Evolutionary conservation across 805 yeast genomes (phyloP).

Genomic region (Jamesozyma lodderae): DNA sequence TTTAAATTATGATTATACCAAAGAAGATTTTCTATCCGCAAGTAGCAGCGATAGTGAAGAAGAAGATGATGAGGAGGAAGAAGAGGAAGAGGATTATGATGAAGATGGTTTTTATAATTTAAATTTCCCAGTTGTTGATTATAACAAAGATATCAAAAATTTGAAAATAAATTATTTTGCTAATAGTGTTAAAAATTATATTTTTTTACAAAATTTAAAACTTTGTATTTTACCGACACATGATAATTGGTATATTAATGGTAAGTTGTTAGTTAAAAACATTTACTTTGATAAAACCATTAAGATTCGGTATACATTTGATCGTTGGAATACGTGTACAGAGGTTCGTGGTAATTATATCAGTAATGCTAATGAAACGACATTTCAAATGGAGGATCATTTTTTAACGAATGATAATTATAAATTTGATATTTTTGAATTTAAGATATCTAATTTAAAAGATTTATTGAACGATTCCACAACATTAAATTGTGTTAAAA

Average conservation of each 20-base stretch:
- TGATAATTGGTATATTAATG: conserved; percentile 5
- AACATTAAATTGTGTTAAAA: conserved; percentile 4
- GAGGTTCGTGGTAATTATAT: conserved; percentile 23
- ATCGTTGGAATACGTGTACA: conserved; percentile 62
- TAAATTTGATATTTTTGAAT: conserved; percentile 23
- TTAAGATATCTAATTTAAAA: conserved; percentile 17
- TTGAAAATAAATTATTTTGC: conserved; percentile 23
- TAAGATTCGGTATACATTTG: conserved; percentile 62
- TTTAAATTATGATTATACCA: conserved; percentile 1
- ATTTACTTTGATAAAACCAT: conserved; percentile 59
- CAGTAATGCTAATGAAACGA: conserved; percentile 8
- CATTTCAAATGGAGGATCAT: conserved; percentile 8
- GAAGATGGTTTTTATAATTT: conserved; percentile 20
- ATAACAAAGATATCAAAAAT: conserved; percentile 15
- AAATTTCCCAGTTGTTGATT: conserved; percentile 23
- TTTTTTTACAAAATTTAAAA: conserved; percentile 18
- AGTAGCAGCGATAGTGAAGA: conserved; percentile 5
- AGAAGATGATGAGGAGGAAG: conserved; percentile 13
- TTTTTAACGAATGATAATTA: not conserved
- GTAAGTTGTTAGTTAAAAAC: conserved; percentile 61
- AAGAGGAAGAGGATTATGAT: conserved; percentile 12
- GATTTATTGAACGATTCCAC: conserved; percentile 7
- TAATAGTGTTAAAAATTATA: conserved; percentile 13
- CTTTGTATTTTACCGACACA: conserved; percentile 7
- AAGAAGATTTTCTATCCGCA: conserved; percentile 1